These are phyloP conservation scores for Pichia membranifaciens DNA, from an alignment of 805 yeast species.

Conservation along the genomic window DNA sequence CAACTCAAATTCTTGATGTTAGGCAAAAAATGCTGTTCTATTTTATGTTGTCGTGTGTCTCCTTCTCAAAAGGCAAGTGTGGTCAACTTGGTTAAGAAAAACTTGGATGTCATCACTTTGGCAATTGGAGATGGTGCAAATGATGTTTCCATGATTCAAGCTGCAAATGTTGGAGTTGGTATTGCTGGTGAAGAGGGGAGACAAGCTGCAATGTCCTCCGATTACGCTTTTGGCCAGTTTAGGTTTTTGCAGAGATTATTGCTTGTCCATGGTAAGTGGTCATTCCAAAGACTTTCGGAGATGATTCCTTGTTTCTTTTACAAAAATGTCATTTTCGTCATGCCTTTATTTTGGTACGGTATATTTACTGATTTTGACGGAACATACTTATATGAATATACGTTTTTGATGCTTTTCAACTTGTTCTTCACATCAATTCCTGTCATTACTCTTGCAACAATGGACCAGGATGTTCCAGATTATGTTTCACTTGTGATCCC, in stretches of 20 bases:
- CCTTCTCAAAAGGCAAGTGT: conserved; percentile 80
- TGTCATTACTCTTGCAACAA: conserved; percentile 62
- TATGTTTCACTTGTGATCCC: conserved; percentile 62
- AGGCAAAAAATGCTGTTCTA: conserved; percentile 71
- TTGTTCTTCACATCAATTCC: conserved; percentile 79
- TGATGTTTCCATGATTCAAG: conserved; percentile 84
- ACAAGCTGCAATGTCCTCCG: conserved; percentile 83
- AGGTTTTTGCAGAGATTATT: conserved; percentile 58
- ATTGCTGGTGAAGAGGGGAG: conserved; percentile 86
- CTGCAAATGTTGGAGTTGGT: conserved; percentile 81
- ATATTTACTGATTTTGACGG: conserved; percentile 67
- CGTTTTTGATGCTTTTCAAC: conserved; percentile 72
- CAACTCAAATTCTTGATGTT: conserved; percentile 56
- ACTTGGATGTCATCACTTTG: conserved; percentile 65
- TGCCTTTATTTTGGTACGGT: conserved; percentile 75
- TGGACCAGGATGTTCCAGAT: conserved; percentile 73
- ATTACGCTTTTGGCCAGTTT: conserved; percentile 79
- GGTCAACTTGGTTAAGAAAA: conserved; percentile 58
- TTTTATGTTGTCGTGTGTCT: conserved; percentile 78
- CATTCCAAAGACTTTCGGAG: conserved; percentile 66
- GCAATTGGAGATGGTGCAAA: conserved; percentile 86
- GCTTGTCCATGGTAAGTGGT: conserved; percentile 81
- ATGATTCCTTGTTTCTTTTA: conserved; percentile 77
- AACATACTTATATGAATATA: conserved; percentile 69
- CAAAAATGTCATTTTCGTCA: conserved; percentile 68